phyloP scores from a whole-genome alignment of 805 yeast species.

The Kurtzmaniella fragi region DNA sequence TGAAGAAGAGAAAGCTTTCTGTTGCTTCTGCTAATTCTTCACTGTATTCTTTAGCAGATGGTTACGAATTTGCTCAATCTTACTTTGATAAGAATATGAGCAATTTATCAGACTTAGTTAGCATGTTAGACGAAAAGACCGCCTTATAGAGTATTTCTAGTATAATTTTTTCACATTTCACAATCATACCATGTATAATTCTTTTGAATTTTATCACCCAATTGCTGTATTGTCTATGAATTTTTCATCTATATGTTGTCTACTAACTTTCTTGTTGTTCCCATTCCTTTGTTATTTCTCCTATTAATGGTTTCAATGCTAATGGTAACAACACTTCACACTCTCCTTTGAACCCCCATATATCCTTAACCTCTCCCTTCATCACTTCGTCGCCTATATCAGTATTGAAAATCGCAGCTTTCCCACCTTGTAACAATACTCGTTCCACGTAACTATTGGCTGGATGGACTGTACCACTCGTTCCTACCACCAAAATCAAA shows the following conservation, averaged over 20 bases:
- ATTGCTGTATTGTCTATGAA: too few relatives aligned
- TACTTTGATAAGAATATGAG: too few relatives aligned
- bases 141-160: too few relatives aligned
- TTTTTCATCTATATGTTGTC: too few relatives aligned
- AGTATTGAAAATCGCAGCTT: slow-evolving; percentile 78
- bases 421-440: slow-evolving; percentile 67
- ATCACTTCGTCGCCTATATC: slow-evolving; percentile 48
- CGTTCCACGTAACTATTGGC: slow-evolving; percentile 88
- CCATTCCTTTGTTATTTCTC: slow-evolving; percentile 6
- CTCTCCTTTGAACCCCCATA: slow-evolving; percentile 78
- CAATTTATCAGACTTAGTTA: too few relatives aligned
- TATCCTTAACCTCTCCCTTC: slow-evolving; percentile 33
- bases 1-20: background rate
- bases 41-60: slow-evolving; percentile 5
- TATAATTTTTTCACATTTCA: too few relatives aligned
- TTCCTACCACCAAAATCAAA: slow-evolving; percentile 76
- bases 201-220: too few relatives aligned
- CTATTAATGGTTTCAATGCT: slow-evolving; percentile 53
- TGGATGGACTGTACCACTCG: slow-evolving; percentile 85
- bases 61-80: too few relatives aligned
- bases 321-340: slow-evolving; percentile 66
- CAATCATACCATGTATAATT: too few relatives aligned
- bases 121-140: too few relatives aligned
- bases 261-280: too few relatives aligned
- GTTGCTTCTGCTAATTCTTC: slow-evolving; percentile 6